Percentiles rank a stretch among this genome's conserved stretches.
Evolutionary conservation across 1,139 yeast species (phyloP).

Genomic region (Geotrichum histeridarum): DNA sequence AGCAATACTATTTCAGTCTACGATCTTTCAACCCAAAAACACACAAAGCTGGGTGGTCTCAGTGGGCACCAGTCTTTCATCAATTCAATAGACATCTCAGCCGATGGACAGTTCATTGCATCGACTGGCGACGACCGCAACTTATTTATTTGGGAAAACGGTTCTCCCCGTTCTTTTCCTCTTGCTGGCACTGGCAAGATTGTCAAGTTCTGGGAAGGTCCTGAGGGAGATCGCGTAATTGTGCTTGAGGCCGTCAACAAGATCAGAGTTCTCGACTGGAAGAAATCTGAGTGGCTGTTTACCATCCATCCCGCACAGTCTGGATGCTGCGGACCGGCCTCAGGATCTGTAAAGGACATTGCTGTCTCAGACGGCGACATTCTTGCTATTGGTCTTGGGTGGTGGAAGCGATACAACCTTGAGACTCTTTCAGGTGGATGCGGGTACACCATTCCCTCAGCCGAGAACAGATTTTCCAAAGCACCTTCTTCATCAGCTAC

Average conservation of each 20-base stretch:
- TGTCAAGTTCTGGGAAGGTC: conserved; percentile 36
- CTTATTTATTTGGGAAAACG: conserved; percentile 33
- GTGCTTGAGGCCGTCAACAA: conserved; percentile 36
- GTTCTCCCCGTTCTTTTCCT: conserved; percentile 22
- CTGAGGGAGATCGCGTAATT: conserved; percentile 33
- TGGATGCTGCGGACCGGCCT: conserved; percentile 24
- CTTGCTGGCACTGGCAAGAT: conserved; percentile 30
- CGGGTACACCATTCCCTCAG: conserved; percentile 28
- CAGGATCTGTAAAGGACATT: conserved; percentile 29
- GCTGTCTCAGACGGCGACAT: conserved; percentile 30
- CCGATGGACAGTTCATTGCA: conserved; percentile 31
- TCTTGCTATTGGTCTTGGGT: conserved; percentile 37
- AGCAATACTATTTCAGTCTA: conserved; percentile 24
- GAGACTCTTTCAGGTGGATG: conserved; percentile 28
- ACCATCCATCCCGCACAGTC: conserved; percentile 33
- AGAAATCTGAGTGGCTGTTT: conserved; percentile 32
- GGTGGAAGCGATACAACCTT: conserved; percentile 36
- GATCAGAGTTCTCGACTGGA: conserved; percentile 36
- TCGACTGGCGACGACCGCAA: conserved; percentile 36
- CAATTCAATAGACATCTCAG: conserved; percentile 35
- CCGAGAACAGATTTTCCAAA: conserved; percentile 21
- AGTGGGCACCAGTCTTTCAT: conserved; percentile 32
- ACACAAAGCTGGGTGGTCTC: conserved; percentile 23
- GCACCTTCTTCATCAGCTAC: conserved; percentile 2
- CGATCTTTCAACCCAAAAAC: conserved; percentile 14